A percentile compares a stretch with the other conserved stretches of the same genome.
Conservation (phyloP, 768 basidiomycete genomes). For the Auriscalpium microsporum region DNA sequence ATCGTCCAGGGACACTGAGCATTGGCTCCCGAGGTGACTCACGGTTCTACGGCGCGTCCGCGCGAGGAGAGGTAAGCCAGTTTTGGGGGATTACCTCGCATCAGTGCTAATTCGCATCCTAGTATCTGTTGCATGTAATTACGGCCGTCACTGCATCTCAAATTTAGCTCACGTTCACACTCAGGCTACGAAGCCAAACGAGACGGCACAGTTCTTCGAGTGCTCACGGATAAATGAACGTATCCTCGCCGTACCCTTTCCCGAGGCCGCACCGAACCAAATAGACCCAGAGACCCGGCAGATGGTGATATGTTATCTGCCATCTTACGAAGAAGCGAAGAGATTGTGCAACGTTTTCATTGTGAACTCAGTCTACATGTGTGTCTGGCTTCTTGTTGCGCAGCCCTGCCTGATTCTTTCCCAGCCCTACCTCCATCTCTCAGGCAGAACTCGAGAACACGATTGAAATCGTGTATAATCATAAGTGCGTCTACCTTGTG, state of each 20-base stretch:
- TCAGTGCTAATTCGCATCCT: background rate
- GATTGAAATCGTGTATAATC: slow-evolving; percentile 43
- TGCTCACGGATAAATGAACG: slow-evolving; percentile 11
- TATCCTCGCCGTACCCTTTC: slow-evolving; percentile 11
- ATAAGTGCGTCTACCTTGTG: slow-evolving; percentile 30
- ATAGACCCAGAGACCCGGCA: slow-evolving; percentile 23
- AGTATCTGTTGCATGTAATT: slow-evolving; percentile 49
- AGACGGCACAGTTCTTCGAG: slow-evolving; percentile 2
- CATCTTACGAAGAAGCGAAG: slow-evolving; percentile 50
- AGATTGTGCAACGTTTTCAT: slow-evolving; percentile 58
- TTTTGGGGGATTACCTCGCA: background rate
- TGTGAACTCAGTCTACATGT: slow-evolving; percentile 46
- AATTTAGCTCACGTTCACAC: background rate
- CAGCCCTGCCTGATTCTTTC: too few species aligned
- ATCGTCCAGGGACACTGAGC: slow-evolving; percentile 42
- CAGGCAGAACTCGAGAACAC: slow-evolving; percentile 51
- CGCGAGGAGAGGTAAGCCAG: slow-evolving; percentile 53
- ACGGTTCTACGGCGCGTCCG: slow-evolving; percentile 54
- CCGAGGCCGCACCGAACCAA: slow-evolving; percentile 10
- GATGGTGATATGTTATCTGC: slow-evolving; percentile 42
- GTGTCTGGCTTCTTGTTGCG: slow-evolving; percentile 15
- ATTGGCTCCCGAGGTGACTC: slow-evolving; percentile 47
- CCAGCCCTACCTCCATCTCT: slow-evolving; percentile 30
- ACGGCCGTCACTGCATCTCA: too few species aligned
- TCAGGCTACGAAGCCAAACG: background rate